Evolutionary conservation across 345 rosid genomes (phyloP).

Genomic region (Lenwebbia sp.): DNA sequence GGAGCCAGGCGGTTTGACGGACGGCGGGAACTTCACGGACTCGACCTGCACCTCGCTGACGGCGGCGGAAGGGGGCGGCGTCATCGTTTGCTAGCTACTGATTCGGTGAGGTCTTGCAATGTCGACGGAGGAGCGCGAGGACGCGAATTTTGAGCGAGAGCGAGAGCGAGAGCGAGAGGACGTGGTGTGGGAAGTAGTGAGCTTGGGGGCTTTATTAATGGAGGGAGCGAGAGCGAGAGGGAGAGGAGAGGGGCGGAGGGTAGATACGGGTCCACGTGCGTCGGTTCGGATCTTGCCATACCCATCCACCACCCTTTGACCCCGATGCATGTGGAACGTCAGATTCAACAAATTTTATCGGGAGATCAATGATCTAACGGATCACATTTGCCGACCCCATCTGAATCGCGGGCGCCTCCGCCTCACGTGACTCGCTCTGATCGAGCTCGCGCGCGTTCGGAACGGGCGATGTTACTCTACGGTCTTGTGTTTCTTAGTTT

Average conservation of each 20-base stretch:
- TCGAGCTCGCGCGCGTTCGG: background rate
- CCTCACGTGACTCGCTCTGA: too few species aligned
- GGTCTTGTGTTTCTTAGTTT: rapidly evolving
- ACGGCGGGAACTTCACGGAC: constrained; percentile 33
- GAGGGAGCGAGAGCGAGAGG: background rate
- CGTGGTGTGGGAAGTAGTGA: background rate
- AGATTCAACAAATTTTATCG: background rate
- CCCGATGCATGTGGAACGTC: background rate
- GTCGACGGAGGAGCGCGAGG: background rate
- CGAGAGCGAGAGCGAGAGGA: background rate
- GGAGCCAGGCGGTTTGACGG: constrained; percentile 63
- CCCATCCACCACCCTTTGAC: background rate
- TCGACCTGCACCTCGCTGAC: constrained; percentile 21
- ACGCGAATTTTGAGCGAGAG: background rate
- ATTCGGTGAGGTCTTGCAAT: background rate
- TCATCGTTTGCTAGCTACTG: background rate
- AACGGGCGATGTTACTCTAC: background rate
- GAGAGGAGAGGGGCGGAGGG: background rate
- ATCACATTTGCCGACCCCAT: too few species aligned
- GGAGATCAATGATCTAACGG: background rate
- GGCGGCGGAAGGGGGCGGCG: background rate
- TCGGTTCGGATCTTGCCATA: background rate
- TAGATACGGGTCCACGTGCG: background rate
- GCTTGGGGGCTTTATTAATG: background rate
- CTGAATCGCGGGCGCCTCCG: too few species aligned